Evolutionary conservation across 805 yeast genomes (phyloP).

Genomic region (Starmerella roubikii): DNA sequence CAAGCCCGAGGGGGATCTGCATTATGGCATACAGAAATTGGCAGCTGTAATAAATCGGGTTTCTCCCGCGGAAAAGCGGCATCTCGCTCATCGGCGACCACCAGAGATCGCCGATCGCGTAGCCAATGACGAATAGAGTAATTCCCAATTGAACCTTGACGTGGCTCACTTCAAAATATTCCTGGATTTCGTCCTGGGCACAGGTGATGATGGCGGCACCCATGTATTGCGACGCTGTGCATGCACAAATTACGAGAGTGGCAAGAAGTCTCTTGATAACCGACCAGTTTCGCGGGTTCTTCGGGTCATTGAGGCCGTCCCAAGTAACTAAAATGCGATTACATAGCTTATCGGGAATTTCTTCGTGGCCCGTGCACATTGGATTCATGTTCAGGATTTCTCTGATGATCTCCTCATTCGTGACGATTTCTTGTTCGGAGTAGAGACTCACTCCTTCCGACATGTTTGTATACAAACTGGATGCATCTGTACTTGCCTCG

Average conservation of each 20-base stretch:
- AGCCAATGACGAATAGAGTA: conserved; percentile 44
- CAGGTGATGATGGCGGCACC: conserved; percentile 50
- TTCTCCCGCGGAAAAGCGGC: conserved; percentile 34
- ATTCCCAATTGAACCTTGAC: conserved; percentile 39
- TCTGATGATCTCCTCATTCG: too few relatives aligned
- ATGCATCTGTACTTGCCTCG: too few relatives aligned
- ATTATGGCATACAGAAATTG: conserved; percentile 36
- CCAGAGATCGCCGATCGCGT: conserved; percentile 45
- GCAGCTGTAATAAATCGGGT: conserved; percentile 34
- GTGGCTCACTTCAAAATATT: conserved; percentile 29
- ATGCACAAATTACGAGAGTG: conserved; percentile 30
- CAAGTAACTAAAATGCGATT: conserved; percentile 22
- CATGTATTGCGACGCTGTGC: conserved; percentile 44
- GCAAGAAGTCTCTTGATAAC: conserved; percentile 29
- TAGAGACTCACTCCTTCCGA: too few relatives aligned
- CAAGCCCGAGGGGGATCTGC: conserved; percentile 45
- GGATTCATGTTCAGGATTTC: too few relatives aligned
- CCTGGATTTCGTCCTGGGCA: conserved; percentile 34
- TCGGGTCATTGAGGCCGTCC: conserved; percentile 25
- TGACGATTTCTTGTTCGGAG: too few relatives aligned
- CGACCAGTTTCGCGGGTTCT: conserved; percentile 47
- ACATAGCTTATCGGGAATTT: too few relatives aligned
- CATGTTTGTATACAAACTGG: too few relatives aligned
- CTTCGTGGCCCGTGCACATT: too few relatives aligned
- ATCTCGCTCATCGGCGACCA: conserved; percentile 45